Conservation (phyloP, 768 basidiomycete genomes). For the Lactifluus hygrophoroides region DNA sequence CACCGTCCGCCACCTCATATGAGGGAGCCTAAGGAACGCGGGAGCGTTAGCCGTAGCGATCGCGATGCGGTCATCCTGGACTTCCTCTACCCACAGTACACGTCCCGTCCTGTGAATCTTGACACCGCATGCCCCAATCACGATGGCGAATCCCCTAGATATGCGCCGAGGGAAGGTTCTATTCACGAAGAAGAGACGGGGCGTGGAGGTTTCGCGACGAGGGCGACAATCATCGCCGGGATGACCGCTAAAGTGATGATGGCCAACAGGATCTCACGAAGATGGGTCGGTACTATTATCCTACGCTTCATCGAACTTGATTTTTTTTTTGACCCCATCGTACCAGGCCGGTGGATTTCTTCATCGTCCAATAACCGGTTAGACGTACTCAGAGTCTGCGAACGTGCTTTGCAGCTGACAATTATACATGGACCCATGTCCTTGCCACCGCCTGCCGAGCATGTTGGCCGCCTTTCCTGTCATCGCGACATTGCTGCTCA, state of each 20-base stretch:
- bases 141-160: constrained; percentile 27
- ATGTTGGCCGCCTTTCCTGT: too few relatives aligned
- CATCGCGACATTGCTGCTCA: too few relatives aligned
- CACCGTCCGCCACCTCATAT: constrained; percentile 12
- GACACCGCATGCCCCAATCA: constrained; percentile 23
- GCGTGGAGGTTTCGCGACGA: constrained; percentile 39
- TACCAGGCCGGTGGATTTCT: constrained; percentile 62
- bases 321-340: background rate
- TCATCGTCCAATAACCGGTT: constrained; percentile 77
- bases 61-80: constrained; percentile 44
- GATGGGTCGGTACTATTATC: constrained; percentile 54
- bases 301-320: background rate
- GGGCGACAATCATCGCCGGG: constrained; percentile 34
- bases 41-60: constrained; percentile 22
- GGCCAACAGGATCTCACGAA: constrained; percentile 48
- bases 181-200: constrained; percentile 34
- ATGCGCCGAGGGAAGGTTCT: constrained; percentile 20
- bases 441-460: too few relatives aligned
- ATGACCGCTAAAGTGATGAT: constrained; percentile 32
- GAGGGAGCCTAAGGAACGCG: constrained; percentile 24
- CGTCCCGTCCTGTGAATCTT: constrained; percentile 16
- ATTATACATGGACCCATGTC: too few relatives aligned
- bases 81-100: constrained; percentile 49
- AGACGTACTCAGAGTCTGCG: constrained; percentile 78
- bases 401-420: too few relatives aligned